Percentiles rank a stretch among this genome's conserved stretches.
Conservation (phyloP, 805 yeast genomes). For the Millerago galiae region DNA sequence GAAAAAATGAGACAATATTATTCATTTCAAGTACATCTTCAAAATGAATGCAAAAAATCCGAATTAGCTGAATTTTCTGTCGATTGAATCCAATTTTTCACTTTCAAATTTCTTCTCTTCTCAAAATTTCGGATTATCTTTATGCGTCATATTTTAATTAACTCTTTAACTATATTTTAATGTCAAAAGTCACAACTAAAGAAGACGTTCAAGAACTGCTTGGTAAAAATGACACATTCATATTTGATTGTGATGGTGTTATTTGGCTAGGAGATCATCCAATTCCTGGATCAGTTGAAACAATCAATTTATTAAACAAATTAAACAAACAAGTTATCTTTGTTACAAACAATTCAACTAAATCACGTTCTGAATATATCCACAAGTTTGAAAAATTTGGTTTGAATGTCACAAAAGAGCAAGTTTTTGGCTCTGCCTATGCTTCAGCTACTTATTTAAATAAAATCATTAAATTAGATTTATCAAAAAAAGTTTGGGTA, state of each 20-base stretch:
- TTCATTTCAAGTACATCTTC: too few relatives aligned
- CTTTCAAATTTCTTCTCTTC: too few relatives aligned
- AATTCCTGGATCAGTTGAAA: slow-evolving; percentile 73
- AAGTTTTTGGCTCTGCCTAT: slow-evolving; percentile 87
- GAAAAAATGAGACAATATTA: too few relatives aligned
- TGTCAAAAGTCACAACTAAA: slow-evolving; percentile 37
- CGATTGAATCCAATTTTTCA: too few relatives aligned
- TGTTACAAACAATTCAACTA: slow-evolving; percentile 94
- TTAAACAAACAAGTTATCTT: slow-evolving; percentile 67
- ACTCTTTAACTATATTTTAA: too few relatives aligned
- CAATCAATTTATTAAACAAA: slow-evolving; percentile 50
- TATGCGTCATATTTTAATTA: too few relatives aligned
- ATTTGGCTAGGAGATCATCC: slow-evolving; percentile 85
- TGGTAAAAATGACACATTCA: slow-evolving; percentile 68
- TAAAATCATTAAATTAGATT: slow-evolving; percentile 67
- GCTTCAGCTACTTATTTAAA: slow-evolving; percentile 85
- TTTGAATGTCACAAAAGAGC: slow-evolving; percentile 41
- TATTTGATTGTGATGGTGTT: slow-evolving; percentile 97
- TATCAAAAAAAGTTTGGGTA: slow-evolving; percentile 77
- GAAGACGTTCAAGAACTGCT: slow-evolving; percentile 49
- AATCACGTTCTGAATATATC: slow-evolving; percentile 73
- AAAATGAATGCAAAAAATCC: too few relatives aligned
- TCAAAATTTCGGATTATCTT: too few relatives aligned
- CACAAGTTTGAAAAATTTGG: slow-evolving; percentile 63
- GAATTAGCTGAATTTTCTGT: too few relatives aligned